Evolutionary conservation across 225 moss, liverwort and hornwort species (phyloP).

Genomic region (Lunularia cruciata): DNA sequence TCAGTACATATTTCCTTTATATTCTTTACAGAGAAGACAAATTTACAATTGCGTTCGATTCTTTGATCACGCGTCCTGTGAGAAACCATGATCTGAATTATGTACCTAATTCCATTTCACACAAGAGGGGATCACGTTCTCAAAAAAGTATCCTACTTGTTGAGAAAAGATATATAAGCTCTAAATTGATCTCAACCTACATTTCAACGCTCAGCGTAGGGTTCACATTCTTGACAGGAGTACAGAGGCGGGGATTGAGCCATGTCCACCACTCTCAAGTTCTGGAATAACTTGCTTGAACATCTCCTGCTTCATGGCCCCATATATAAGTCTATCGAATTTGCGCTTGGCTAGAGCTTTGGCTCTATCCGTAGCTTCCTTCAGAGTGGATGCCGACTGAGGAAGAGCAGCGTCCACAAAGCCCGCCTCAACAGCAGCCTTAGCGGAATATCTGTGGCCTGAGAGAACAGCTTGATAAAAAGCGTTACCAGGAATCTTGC

Average conservation of each 20-base stretch:
- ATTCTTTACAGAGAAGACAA: no score
- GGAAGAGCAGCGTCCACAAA: constrained; percentile 74
- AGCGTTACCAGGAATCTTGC: constrained; percentile 78
- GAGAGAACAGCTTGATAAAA: constrained; percentile 81
- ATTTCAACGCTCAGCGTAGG: no score
- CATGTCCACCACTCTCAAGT: constrained; percentile 23
- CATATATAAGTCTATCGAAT: constrained; percentile 36
- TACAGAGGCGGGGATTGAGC: neutral
- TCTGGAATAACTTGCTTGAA: constrained; percentile 36
- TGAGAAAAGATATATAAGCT: no score
- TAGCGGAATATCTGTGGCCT: constrained; percentile 66
- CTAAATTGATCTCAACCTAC: no score
- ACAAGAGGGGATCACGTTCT: no score
- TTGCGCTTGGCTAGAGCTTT: constrained; percentile 42
- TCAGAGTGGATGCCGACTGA: constrained; percentile 58
- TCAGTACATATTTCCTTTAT: no score
- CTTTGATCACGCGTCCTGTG: no score
- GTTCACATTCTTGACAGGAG: constrained; percentile 20
- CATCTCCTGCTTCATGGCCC: constrained; percentile 46
- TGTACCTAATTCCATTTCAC: no score
- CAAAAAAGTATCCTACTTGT: no score
- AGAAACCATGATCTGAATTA: no score
- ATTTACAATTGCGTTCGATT: no score
- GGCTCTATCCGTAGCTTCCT: constrained; percentile 64
- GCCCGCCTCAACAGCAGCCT: constrained; percentile 71